Evolutionary conservation across 768 basidiomycete genomes (phyloP).

Genomic region (Russula sp.): DNA sequence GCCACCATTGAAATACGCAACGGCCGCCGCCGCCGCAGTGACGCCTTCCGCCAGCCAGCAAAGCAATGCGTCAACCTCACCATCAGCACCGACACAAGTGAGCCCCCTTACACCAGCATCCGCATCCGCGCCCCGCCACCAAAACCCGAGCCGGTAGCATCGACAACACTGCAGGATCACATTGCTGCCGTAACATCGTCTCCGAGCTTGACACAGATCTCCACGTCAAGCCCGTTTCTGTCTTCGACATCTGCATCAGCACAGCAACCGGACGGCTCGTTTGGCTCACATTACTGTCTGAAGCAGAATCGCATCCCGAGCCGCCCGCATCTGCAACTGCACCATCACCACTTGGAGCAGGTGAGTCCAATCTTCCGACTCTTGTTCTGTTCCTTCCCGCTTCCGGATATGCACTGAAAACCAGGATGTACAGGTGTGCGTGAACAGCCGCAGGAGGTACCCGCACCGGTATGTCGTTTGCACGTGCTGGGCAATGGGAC

Average conservation of each 20-base stretch:
- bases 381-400: neutral
- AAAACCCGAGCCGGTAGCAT: slow-evolving; percentile 32
- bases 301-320: slow-evolving; percentile 49
- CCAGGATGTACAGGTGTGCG: slow-evolving; percentile 5
- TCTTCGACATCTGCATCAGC: slow-evolving; percentile 66
- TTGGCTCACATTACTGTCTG: slow-evolving; percentile 70
- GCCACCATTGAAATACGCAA: slow-evolving; percentile 85
- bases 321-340: slow-evolving; percentile 48
- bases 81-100: slow-evolving; percentile 41
- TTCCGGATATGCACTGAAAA: slow-evolving; percentile 10
- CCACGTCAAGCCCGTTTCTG: slow-evolving; percentile 75
- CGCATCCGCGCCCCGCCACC: slow-evolving; percentile 37
- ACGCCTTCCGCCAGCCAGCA: slow-evolving; percentile 35
- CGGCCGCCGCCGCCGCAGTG: slow-evolving; percentile 77
- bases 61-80: slow-evolving; percentile 38
- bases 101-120: slow-evolving; percentile 39
- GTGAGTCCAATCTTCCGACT: slow-evolving; percentile 4
- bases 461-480: slow-evolving; percentile 14
- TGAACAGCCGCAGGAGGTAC: slow-evolving; percentile 21
- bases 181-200: slow-evolving; percentile 53
- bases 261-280: slow-evolving; percentile 62
- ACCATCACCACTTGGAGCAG: slow-evolving; percentile 50
- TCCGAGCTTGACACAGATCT: slow-evolving; percentile 83
- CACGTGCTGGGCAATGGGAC: neutral
- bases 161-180: slow-evolving; percentile 37